Base-by-base conservation (phyloP, 495 filamentous ascomycete genomes). In the Acidomyces sp. region DNA sequence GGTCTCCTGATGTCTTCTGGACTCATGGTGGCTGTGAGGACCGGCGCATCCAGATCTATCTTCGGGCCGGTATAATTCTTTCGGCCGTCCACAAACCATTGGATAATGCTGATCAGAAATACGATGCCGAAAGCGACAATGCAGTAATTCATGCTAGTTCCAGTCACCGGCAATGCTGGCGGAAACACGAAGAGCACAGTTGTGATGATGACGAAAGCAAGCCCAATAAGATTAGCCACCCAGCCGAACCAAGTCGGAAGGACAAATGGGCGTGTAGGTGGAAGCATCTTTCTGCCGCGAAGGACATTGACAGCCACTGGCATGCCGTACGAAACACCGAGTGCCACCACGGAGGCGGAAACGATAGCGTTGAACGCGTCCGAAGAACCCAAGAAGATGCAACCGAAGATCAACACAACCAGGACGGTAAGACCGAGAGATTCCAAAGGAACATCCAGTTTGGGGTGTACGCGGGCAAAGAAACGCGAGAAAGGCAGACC, bases 111-210 rank as follows among this genome's bases (percentile, higher is more conserved):
- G 27, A 86, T 71, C 4, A 81, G 57, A 6, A 82, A 49, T 12
- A 85, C 72, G 29, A 84, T 75, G 10, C 66, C 69, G 46, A 85
- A 81, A 0, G 74, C 80, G 5, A 74, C 78, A 16, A 85, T 46
- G 43, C 46, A 51, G 38, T 55, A 57, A 39, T 55, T 85, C 80
- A 87, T 84, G 58, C 74, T 84, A 43, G 65, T 72, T 6, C 68
- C 74, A 0, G 73, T 78, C 0, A 75, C 74, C 1, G 78, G 79
- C 2, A 82, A 45, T 3, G 62, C 65, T 0, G 82, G 80, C 3
- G 82, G 82, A 58, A 87, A 81, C 12, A 85, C 66, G 55, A 85
- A 87, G 0, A 87, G 64, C 6, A 85, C 72, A 0, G 78, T 84
- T 0, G 78, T 84, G 4, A 83, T 55, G 17, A 69, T 55, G 17